These are phyloP conservation scores for Homolaphlyctis polyrhiza DNA, from an alignment of 371 early-diverging fungal species.

Conservation along the genomic window DNA sequence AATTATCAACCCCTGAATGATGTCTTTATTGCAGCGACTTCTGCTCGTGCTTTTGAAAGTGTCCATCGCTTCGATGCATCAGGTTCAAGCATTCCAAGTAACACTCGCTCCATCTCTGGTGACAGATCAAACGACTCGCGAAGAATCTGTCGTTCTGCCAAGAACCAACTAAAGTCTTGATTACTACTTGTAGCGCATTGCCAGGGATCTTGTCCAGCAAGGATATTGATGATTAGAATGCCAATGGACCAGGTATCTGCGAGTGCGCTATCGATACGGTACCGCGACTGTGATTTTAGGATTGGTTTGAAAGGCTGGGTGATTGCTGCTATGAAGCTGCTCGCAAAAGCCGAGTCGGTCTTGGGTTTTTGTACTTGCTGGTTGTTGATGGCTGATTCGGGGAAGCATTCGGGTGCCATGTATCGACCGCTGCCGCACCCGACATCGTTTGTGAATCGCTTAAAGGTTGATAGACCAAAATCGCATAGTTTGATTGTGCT, in stretches of 20 bases:
- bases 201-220: constrained; percentile 81
- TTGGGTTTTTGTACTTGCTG: not conserved
- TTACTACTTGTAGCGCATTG: constrained; percentile 27
- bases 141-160: constrained; percentile 51
- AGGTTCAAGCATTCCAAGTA: constrained; percentile 65
- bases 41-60: too few species aligned
- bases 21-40: too few species aligned
- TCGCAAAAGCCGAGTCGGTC: too few species aligned
- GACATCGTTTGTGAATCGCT: constrained; percentile 64
- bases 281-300: too few species aligned
- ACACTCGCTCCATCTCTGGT: constrained; percentile 60
- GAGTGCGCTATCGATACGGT: constrained; percentile 56
- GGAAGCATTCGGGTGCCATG: constrained; percentile 74
- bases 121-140: constrained; percentile 57
- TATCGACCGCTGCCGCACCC: constrained; percentile 87
- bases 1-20: too few species aligned
- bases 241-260: constrained; percentile 73
- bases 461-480: constrained; percentile 87
- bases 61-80: constrained; percentile 62
- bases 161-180: constrained; percentile 39
- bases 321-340: too few species aligned
- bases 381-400: constrained; percentile 1
- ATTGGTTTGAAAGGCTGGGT: too few species aligned
- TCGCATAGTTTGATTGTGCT: constrained; percentile 76
- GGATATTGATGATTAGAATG: constrained; percentile 64